Percentiles rank a stretch among this genome's conserved stretches.
These are phyloP conservation scores for Agaricales sp. DNA, from an alignment of 1,284 basidiomycete species.

Conservation along the genomic window DNA sequence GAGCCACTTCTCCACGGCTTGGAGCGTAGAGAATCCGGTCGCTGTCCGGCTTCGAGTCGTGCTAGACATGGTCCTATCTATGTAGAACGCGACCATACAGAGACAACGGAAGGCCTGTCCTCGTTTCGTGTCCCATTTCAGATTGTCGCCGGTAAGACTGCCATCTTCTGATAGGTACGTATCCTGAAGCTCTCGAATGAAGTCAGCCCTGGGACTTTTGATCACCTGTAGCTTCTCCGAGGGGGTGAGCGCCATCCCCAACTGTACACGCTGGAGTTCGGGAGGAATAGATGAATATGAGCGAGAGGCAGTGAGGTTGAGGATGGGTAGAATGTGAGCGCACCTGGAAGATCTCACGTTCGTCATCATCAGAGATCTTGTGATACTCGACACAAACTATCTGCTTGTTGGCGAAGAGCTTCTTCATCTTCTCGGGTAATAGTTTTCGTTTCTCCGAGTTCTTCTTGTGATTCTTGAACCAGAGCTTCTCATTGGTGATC, in stretches of 20 bases:
- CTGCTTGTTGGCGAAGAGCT: slow-evolving; percentile 53
- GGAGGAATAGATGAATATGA: neutral
- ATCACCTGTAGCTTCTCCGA: slow-evolving; percentile 64
- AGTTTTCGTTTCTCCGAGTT: slow-evolving; percentile 20
- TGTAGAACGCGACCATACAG: slow-evolving; percentile 38
- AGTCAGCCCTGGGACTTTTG: slow-evolving; percentile 36
- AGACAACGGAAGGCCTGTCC: slow-evolving; percentile 57
- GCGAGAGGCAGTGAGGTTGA: neutral
- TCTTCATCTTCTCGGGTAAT: slow-evolving; percentile 39
- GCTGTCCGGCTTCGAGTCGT: slow-evolving; percentile 13
- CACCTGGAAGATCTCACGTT: slow-evolving; percentile 72
- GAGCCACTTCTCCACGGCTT: slow-evolving; percentile 47
- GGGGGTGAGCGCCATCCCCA: slow-evolving; percentile 69
- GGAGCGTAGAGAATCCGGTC: slow-evolving; percentile 20
- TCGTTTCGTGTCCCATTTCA: slow-evolving; percentile 51
- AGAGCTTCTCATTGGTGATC: slow-evolving; percentile 38
- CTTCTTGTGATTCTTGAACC: slow-evolving; percentile 31
- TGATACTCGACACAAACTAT: slow-evolving; percentile 66
- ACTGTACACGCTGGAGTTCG: slow-evolving; percentile 61
- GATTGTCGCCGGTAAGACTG: slow-evolving; percentile 24
- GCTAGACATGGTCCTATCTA: slow-evolving; percentile 30
- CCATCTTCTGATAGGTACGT: slow-evolving; percentile 31
- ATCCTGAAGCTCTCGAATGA: slow-evolving; percentile 40
- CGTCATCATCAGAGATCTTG: slow-evolving; percentile 44
- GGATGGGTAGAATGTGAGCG: slow-evolving; percentile 7